Evolutionary conservation across 192 early-diverging fungal species (phyloP).

Genomic region (Globomyces pollinis-pini): DNA sequence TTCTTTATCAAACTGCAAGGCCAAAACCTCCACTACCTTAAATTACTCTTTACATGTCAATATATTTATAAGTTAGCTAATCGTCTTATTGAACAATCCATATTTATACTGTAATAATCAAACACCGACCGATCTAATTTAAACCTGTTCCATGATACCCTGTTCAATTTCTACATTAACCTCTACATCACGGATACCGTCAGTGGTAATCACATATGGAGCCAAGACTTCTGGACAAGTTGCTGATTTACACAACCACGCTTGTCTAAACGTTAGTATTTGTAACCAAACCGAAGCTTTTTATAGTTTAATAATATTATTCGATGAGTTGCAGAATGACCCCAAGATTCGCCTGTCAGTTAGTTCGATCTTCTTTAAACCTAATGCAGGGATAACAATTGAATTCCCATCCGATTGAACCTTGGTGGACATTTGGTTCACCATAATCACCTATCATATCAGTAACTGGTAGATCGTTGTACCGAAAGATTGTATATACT

Average conservation of each 20-base stretch:
- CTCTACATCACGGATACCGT: constrained; percentile 2
- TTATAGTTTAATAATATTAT: background rate
- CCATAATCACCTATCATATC: background rate
- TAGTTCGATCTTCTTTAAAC: too few species aligned
- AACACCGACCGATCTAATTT: too few species aligned
- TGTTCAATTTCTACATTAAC: too few species aligned
- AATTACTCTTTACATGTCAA: too few species aligned
- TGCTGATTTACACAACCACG: constrained; percentile 4
- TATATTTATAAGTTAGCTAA: too few species aligned
- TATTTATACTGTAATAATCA: too few species aligned
- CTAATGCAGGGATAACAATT: background rate
- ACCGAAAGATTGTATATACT: background rate
- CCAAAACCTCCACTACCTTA: too few species aligned
- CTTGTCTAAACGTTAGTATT: background rate
- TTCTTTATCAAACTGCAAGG: too few species aligned
- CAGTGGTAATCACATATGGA: background rate
- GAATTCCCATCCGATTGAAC: background rate
- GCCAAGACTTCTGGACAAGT: background rate
- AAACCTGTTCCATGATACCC: too few species aligned
- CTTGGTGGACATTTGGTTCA: constrained; percentile 13
- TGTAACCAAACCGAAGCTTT: too few species aligned
- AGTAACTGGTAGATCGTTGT: too few species aligned
- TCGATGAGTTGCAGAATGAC: constrained; percentile 7
- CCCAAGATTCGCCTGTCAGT: constrained; percentile 11
- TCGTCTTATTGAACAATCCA: too few species aligned